Conservation (phyloP, 768 basidiomycete genomes). For the Tricholomella constricta region DNA sequence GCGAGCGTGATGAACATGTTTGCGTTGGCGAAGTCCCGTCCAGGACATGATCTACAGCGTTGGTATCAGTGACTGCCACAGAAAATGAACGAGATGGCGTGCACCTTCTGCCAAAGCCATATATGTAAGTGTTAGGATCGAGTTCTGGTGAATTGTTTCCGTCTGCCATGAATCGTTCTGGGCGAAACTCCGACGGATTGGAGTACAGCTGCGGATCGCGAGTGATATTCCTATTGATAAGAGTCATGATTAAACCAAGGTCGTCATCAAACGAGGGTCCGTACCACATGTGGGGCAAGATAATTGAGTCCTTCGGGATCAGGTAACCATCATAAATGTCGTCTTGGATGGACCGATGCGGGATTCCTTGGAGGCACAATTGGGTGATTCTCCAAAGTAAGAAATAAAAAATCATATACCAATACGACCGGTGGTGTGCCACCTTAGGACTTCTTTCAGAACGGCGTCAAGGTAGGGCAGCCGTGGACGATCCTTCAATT, state of each 20-base stretch:
- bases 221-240: constrained; percentile 22
- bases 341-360: constrained; percentile 14
- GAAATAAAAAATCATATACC: constrained; percentile 19
- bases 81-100: not conserved
- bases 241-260: not conserved
- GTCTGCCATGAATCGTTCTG: constrained; percentile 37
- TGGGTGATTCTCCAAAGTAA: no score
- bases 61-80: not conserved
- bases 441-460: constrained; percentile 32
- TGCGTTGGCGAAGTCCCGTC: constrained; percentile 29
- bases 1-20: constrained; percentile 28
- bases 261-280: not conserved
- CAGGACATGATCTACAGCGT: constrained; percentile 25
- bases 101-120: constrained; percentile 48
- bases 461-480: constrained; percentile 33
- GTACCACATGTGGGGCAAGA: constrained; percentile 17
- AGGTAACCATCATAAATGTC: constrained; percentile 16
- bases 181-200: constrained; percentile 30
- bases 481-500: constrained; percentile 25
- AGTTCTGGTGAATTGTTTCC: constrained; percentile 24
- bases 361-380: constrained; percentile 6
- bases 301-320: constrained; percentile 17
- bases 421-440: constrained; percentile 27
- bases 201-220: constrained; percentile 24
- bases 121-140: constrained; percentile 41